phyloP scores from a whole-genome alignment of 1,284 basidiomycete genomes.

The Cystobasidium pallidum region DNA sequence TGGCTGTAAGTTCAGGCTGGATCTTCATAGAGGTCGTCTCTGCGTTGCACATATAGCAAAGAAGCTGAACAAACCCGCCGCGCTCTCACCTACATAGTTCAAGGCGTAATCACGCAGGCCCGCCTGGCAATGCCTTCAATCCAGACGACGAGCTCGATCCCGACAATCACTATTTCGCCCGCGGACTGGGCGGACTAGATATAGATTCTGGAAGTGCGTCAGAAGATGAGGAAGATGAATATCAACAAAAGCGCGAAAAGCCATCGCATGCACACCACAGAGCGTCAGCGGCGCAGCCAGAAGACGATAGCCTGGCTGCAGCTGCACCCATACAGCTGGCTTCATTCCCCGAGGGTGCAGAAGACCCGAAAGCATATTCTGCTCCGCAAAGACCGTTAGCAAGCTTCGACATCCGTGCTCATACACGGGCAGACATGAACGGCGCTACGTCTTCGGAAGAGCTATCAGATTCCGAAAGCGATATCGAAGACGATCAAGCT shows the following conservation, averaged over 20 bases:
- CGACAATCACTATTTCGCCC: constrained; percentile 61
- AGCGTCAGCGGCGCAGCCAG: neutral
- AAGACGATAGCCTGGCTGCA: neutral
- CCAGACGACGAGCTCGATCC: constrained; percentile 52
- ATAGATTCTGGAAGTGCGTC: constrained; percentile 64
- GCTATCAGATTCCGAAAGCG: constrained; percentile 19
- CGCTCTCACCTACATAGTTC: constrained; percentile 4
- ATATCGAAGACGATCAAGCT: constrained; percentile 44
- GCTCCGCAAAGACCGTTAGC: constrained; percentile 23
- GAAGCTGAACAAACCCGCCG: neutral
- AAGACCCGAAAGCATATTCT: constrained; percentile 9
- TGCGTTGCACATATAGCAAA: neutral
- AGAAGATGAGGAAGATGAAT: constrained; percentile 62
- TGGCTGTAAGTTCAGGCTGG: constrained; percentile 33
- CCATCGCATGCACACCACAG: neutral
- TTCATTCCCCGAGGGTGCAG: constrained; percentile 12
- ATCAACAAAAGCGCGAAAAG: constrained; percentile 37
- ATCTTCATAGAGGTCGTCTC: neutral
- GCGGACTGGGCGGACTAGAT: constrained; percentile 69
- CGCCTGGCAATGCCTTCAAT: constrained; percentile 22
- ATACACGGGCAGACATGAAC: neutral
- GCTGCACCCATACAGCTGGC: constrained; percentile 20
- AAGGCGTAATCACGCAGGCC: constrained; percentile 28
- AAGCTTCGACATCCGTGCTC: constrained; percentile 30
- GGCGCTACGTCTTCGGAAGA: neutral